These are phyloP conservation scores for Talaromyces sp. DNA, from an alignment of 2,329 filamentous ascomycete genomes.

Conservation along the genomic window DNA sequence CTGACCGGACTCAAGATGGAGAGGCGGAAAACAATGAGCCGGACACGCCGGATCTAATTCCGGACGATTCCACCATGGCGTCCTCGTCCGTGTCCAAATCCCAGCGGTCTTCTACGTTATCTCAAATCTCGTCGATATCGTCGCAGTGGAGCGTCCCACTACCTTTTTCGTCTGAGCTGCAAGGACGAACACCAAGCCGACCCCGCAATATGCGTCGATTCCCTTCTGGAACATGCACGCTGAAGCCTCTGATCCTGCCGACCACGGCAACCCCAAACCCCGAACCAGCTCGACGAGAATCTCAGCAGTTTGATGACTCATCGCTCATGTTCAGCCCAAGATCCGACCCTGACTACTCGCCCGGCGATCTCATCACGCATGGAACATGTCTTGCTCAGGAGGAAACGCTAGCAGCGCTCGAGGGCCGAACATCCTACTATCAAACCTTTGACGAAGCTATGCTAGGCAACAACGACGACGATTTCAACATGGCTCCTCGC, in stretches of 20 bases:
- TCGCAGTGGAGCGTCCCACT: slow-evolving; percentile 18
- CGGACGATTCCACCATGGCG: slow-evolving; percentile 6
- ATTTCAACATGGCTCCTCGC: not conserved
- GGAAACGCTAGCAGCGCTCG: slow-evolving; percentile 27
- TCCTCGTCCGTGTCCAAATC: slow-evolving; percentile 14
- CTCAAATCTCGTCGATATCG: slow-evolving; percentile 17
- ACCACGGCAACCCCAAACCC: slow-evolving; percentile 11
- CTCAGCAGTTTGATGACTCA: not conserved
- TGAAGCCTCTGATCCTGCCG: slow-evolving; percentile 30
- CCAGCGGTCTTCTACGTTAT: slow-evolving; percentile 21
- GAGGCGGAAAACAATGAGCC: not conserved
- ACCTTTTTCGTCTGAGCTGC: slow-evolving; percentile 17
- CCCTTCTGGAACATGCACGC: slow-evolving; percentile 27
- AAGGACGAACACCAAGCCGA: slow-evolving; percentile 16
- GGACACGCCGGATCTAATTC: slow-evolving; percentile 1
- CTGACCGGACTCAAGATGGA: not conserved
- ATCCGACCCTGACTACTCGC: slow-evolving; percentile 7
- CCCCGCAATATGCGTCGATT: slow-evolving; percentile 28
- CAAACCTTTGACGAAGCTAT: slow-evolving; percentile 21
- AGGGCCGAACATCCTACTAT: slow-evolving; percentile 20
- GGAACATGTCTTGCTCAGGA: slow-evolving; percentile 22
- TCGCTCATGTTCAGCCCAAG: slow-evolving; percentile 13
- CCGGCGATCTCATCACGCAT: not conserved
- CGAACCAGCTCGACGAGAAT: slow-evolving; percentile 3
- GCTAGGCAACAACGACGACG: slow-evolving; percentile 6